phyloP scores from a whole-genome alignment of 306 rosid species.

The Cucumis sativus region DNA sequence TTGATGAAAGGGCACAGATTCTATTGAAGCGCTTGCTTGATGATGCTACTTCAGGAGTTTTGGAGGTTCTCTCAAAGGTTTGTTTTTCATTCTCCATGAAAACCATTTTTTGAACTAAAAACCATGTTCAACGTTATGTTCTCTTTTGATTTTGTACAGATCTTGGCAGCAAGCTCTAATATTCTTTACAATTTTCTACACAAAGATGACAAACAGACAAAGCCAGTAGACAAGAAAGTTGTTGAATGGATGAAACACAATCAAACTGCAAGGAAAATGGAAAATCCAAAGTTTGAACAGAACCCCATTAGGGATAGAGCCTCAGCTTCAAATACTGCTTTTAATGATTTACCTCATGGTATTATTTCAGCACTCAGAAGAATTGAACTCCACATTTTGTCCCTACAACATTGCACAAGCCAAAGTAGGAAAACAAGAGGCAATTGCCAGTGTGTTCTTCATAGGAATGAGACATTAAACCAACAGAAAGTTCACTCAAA shows the following conservation, averaged over 20 bases:
- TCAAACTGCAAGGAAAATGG: not conserved
- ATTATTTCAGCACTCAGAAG: slow-evolving; percentile 31
- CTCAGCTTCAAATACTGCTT: slow-evolving; percentile 7
- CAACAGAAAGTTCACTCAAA: not conserved
- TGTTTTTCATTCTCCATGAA: not conserved
- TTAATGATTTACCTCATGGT: slow-evolving; percentile 27
- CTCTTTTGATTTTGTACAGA: slow-evolving; percentile 12
- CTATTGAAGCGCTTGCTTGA: slow-evolving; percentile 51
- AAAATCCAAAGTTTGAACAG: slow-evolving; percentile 13
- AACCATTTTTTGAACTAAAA: too few species aligned
- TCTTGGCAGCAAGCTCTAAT: slow-evolving; percentile 12
- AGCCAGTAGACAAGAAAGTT: not conserved
- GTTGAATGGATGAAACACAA: not conserved
- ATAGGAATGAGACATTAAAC: slow-evolving; percentile 10
- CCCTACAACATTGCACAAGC: slow-evolving; percentile 23
- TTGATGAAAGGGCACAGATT: slow-evolving; percentile 33
- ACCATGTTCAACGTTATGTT: too few species aligned
- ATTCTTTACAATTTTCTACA: not conserved
- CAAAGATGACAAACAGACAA: not conserved
- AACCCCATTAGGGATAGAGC: not conserved
- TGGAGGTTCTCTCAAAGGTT: slow-evolving; percentile 36
- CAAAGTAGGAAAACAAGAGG: not conserved
- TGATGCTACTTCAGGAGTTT: slow-evolving; percentile 33
- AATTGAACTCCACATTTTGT: slow-evolving; percentile 49
- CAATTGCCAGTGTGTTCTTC: not conserved